Evolutionary conservation across 306 rosid species (phyloP), one percentile per base, ranked within the genome.

Genomic region (Morella rubra): DNA sequence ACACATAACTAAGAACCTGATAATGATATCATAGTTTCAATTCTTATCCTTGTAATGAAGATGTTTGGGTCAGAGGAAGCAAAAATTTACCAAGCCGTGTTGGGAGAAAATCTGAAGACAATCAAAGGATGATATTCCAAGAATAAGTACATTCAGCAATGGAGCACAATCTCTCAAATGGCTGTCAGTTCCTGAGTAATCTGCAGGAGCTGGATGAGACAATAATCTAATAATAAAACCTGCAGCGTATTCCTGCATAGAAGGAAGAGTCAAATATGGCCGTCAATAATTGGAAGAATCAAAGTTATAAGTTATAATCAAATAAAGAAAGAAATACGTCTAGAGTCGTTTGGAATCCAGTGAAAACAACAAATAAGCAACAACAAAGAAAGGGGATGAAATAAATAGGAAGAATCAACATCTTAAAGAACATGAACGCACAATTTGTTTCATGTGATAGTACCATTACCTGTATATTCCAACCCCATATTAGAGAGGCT

Each of bases 71-170:
- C 71, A 8, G 40, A 73, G 44, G 61, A 44, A 52, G 62, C 72
- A 51, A 41, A 72, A 69, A 88, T 89, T 61, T 89, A 95, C 99
- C 96, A 95, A 82, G 86, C 99, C 99, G 85, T 88, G 99, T 69
- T 92, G 88, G 1, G 97, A 92, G 79, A 95, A 91, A 80, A 90
- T 90, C 84, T 91, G 97, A 81, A 95, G 85, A 71, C 97, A 89
- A 71, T 95, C 98, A 80, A 92, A 87, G 44, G 98, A 81, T 62
- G 97, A 85, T 77, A 95, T 91, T 78, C 98, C 99, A 86, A 95
- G 88, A 75, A 89, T 82, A 72, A 95, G 93, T 71, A 83, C 89
- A 55, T 89, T 89, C 73, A 92, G 89, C 86, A 92, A 84, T 27
- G 92, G 92, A 79, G 99, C 98, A 73, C 88, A 88, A 69, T 76